These are phyloP conservation scores for Aspergillus ruber DNA, from an alignment of 2,329 filamentous ascomycete species.

Conservation along the genomic window DNA sequence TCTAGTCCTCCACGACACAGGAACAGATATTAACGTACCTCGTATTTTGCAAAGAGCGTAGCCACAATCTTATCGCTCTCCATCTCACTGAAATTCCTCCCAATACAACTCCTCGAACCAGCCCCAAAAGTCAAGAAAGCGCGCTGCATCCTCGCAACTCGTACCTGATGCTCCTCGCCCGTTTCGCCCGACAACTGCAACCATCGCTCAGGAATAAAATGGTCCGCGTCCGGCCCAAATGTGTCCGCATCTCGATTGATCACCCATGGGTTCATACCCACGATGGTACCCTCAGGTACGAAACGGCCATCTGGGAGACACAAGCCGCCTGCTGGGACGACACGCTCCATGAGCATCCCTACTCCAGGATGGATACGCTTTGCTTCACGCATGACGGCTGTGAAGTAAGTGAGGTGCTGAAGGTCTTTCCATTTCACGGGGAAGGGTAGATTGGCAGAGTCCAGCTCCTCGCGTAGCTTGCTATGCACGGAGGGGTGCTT, in stretches of 20 bases:
- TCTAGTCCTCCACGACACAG: no score
- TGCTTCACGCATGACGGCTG: constrained; percentile 9
- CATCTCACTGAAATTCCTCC: constrained; percentile 1
- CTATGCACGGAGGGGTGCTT: constrained; percentile 16
- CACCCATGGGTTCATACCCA: constrained; percentile 65
- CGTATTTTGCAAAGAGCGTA: constrained; percentile 37
- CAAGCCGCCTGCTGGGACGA: not conserved
- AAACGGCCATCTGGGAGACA: constrained; percentile 14
- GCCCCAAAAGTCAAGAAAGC: constrained; percentile 16
- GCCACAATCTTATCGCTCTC: constrained; percentile 18
- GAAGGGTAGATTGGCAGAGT: constrained; percentile 7
- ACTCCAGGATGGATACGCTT: constrained; percentile 9
- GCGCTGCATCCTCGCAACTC: constrained; percentile 15
- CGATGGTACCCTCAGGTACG: constrained; percentile 19
- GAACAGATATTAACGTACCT: constrained; percentile 23
- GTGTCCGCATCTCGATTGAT: constrained; percentile 62
- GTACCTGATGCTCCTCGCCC: constrained; percentile 6
- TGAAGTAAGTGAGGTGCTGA: constrained; percentile 5
- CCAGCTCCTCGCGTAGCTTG: constrained; percentile 20
- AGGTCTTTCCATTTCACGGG: constrained; percentile 5
- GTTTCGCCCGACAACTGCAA: constrained; percentile 10
- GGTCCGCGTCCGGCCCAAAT: constrained; percentile 62
- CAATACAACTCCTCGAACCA: constrained; percentile 13
- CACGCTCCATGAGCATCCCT: not conserved
- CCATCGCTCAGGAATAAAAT: constrained; percentile 37